phyloP scores from a whole-genome alignment of 257 asterid species.

The Avicennia marina region DNA sequence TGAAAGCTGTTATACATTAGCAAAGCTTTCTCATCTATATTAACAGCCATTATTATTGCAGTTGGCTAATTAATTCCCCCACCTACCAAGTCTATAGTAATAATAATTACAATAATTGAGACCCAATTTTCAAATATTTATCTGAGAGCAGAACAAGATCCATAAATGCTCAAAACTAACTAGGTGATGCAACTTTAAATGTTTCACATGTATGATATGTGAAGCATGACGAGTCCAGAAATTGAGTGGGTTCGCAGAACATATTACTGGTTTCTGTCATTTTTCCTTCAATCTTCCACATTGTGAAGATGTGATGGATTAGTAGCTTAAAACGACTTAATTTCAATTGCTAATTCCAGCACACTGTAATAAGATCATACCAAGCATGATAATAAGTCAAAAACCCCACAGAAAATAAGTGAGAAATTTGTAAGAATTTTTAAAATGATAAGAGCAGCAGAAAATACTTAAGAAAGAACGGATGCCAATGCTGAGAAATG shows the following conservation, averaged over 20 bases:
- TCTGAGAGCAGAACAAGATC: constrained; percentile 1
- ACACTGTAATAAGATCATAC: not conserved
- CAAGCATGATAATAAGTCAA: not conserved
- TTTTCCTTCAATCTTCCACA: not conserved
- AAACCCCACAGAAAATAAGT: not conserved
- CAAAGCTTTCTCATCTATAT: no score
- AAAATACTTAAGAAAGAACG: no score
- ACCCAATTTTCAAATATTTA: not conserved
- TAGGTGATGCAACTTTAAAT: constrained; percentile 23
- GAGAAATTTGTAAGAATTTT: no score
- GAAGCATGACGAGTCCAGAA: constrained; percentile 10
- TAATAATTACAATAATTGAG: not conserved
- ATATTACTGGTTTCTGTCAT: no score
- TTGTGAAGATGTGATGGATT: not conserved
- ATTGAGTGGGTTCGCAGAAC: no score
- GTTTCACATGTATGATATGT: constrained; percentile 30
- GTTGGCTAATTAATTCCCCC: no score
- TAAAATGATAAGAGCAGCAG: no score
- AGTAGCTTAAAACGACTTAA: not conserved
- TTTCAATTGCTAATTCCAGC: not conserved
- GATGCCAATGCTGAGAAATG: no score
- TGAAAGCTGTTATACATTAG: no score
- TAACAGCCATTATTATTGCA: no score
- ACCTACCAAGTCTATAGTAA: no score
- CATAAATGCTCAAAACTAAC: constrained; percentile 33